Conservation (phyloP, 2,329 filamentous ascomycete species). For the Aschersonia sp. region DNA sequence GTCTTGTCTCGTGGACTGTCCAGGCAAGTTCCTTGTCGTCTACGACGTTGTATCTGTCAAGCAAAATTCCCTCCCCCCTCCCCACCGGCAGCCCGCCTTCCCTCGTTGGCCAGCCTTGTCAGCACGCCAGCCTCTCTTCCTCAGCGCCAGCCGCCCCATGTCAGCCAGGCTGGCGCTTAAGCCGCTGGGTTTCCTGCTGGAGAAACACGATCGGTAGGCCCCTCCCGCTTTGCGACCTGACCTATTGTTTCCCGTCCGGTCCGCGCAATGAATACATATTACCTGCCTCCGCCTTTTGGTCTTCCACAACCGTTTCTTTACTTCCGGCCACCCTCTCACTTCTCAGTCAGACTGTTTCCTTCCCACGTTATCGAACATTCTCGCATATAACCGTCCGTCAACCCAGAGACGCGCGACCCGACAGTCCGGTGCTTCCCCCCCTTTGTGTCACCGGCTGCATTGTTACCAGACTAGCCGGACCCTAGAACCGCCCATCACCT, state of each 20-base stretch:
- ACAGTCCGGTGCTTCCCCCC: no score
- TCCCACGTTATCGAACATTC: neutral
- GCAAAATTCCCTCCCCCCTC: neutral
- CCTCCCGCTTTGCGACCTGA: neutral
- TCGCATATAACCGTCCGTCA: neutral
- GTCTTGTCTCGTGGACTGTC: neutral
- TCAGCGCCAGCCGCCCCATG: neutral
- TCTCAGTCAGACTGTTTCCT: no score
- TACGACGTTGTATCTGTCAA: neutral
- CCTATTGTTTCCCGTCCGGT: neutral
- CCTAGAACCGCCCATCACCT: neutral
- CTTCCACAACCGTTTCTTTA: neutral
- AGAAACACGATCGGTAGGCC: neutral
- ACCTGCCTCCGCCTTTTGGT: neutral
- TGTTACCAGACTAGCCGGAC: neutral
- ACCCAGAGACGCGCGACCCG: no score
- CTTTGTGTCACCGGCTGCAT: neutral
- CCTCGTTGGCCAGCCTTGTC: neutral
- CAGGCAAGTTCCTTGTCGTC: neutral
- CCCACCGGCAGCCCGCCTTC: neutral
- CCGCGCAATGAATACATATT: neutral
- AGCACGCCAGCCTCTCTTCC: neutral
- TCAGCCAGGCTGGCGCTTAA: neutral
- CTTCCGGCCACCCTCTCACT: no score
- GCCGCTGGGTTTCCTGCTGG: neutral